These are phyloP conservation scores for Leccinum ochraceum DNA, from an alignment of 768 basidiomycete species.

Conservation along the genomic window DNA sequence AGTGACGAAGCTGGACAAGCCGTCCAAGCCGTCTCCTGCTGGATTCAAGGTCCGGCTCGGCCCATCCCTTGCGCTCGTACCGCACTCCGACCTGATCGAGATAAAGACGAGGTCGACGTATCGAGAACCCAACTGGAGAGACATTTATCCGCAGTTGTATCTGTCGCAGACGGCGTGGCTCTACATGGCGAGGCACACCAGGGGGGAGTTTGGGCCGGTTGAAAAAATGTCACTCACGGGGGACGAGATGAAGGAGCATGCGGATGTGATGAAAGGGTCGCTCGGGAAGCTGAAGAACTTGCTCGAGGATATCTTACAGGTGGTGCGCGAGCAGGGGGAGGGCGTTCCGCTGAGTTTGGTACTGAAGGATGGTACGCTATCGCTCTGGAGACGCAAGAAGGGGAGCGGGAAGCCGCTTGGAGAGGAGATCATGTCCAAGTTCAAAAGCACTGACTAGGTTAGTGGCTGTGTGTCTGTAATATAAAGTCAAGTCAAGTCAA, in stretches of 20 bases:
- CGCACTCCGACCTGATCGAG: slow-evolving; percentile 39
- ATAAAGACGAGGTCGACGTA: slow-evolving; percentile 33
- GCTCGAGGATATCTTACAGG: slow-evolving; percentile 42
- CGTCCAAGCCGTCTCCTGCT: neutral
- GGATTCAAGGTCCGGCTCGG: slow-evolving; percentile 26
- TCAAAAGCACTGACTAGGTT: slow-evolving; percentile 1
- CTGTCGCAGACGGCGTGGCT: slow-evolving; percentile 67
- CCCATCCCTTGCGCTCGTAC: slow-evolving; percentile 30
- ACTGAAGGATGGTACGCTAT: slow-evolving; percentile 42
- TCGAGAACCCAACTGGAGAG: slow-evolving; percentile 53
- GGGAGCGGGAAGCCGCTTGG: slow-evolving; percentile 23
- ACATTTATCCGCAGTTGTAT: slow-evolving; percentile 64
- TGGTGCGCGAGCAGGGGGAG: slow-evolving; percentile 53
- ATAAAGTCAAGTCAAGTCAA: too few relatives aligned
- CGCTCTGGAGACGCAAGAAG: slow-evolving; percentile 49
- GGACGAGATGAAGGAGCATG: slow-evolving; percentile 24
- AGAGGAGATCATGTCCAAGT: slow-evolving; percentile 27
- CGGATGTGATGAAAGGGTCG: slow-evolving; percentile 20
- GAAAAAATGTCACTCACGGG: slow-evolving; percentile 45
- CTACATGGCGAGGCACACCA: slow-evolving; percentile 57
- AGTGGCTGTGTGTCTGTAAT: neutral
- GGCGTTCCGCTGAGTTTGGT: slow-evolving; percentile 58
- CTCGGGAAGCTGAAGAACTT: slow-evolving; percentile 30
- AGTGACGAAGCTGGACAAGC: neutral
- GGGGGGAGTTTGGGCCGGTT: slow-evolving; percentile 53